Conservation (phyloP, 345 rosid genomes). For the Eucalyptus tenuipes region DNA sequence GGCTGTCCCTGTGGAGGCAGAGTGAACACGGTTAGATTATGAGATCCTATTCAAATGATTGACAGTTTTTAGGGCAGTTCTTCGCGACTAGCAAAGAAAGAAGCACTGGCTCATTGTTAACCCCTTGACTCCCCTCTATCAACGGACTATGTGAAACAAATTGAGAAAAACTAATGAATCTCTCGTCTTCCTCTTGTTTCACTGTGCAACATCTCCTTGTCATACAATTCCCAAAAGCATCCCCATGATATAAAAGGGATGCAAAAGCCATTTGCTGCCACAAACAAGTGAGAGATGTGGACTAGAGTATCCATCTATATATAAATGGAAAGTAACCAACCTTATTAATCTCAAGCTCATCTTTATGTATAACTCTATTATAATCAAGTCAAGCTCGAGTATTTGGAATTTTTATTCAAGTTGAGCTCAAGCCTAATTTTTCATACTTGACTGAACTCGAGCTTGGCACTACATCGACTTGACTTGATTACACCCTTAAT, state of each 20-base stretch:
- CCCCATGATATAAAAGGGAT: not conserved
- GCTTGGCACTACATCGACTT: not conserved
- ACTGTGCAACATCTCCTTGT: not conserved
- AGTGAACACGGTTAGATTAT: not conserved
- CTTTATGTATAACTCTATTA: not conserved
- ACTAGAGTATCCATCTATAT: not conserved
- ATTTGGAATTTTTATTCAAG: not conserved
- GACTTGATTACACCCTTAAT: not conserved
- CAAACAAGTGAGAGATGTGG: not conserved
- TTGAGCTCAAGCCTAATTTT: not conserved
- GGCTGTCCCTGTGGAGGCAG: constrained; percentile 2
- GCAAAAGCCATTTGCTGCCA: not conserved
- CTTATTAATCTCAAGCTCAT: not conserved
- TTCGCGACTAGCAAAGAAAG: not conserved
- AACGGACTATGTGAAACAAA: not conserved
- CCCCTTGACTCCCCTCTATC: not conserved
- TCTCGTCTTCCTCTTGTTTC: not conserved
- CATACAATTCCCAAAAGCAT: not conserved
- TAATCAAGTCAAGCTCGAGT: not conserved
- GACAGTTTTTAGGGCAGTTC: not conserved
- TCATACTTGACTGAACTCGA: not conserved
- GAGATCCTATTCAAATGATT: not conserved
- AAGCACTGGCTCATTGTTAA: not conserved
- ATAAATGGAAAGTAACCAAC: not conserved
- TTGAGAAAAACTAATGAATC: not conserved